Percentiles rank a stretch among this genome's conserved stretches.
Evolutionary conservation across 768 basidiomycete genomes (phyloP).

Genomic region (Hebeloma cylindrosporum): DNA sequence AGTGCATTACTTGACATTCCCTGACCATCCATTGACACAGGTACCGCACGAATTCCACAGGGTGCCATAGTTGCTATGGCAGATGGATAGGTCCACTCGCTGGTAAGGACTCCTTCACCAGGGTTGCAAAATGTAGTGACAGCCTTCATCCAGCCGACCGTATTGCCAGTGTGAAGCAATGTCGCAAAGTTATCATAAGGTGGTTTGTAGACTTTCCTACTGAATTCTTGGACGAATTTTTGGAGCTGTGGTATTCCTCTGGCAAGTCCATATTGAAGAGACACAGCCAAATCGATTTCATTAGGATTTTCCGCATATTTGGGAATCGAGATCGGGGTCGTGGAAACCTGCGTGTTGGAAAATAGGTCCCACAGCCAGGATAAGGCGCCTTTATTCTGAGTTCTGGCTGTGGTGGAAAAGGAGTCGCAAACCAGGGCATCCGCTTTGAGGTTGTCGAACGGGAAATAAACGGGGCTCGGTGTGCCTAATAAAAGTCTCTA

Average conservation of each 20-base stretch:
- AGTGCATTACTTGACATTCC: constrained; percentile 69
- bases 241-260: constrained; percentile 59
- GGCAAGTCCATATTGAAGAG: constrained; percentile 65
- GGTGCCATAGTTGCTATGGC: constrained; percentile 39
- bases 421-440: constrained; percentile 42
- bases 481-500: constrained; percentile 41
- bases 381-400: constrained; percentile 29
- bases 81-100: constrained; percentile 78
- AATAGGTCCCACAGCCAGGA: constrained; percentile 65
- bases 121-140: constrained; percentile 63
- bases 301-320: constrained; percentile 52
- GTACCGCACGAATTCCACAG: constrained; percentile 44
- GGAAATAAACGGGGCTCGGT: constrained; percentile 69
- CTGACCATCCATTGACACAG: constrained; percentile 65
- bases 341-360: constrained; percentile 39
- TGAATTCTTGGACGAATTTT: constrained; percentile 57
- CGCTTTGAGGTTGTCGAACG: constrained; percentile 61
- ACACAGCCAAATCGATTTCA: constrained; percentile 58
- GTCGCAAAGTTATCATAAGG: constrained; percentile 60
- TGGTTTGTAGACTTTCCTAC: constrained; percentile 51
- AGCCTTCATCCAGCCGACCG: constrained; percentile 65
- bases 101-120: constrained; percentile 56
- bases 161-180: constrained; percentile 66
- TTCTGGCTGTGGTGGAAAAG: constrained; percentile 11
- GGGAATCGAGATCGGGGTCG: constrained; percentile 51